These are phyloP conservation scores for Penicillium egyptiacum DNA, from an alignment of 495 filamentous ascomycete genomes.

Conservation along the genomic window DNA sequence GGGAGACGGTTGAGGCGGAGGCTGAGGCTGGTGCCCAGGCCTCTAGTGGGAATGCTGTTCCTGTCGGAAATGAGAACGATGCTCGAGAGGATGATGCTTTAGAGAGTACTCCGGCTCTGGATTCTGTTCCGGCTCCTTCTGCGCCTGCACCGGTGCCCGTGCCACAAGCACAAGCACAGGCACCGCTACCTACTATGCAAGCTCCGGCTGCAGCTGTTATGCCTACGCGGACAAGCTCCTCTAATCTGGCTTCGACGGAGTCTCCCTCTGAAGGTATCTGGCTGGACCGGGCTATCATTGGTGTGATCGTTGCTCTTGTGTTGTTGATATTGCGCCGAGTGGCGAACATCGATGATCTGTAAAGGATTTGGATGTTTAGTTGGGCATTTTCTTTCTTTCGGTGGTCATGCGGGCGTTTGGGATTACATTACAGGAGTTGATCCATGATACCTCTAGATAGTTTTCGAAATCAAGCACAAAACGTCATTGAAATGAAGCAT, in stretches of 20 bases:
- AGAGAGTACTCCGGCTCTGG: neutral
- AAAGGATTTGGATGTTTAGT: neutral
- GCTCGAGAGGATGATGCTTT: neutral
- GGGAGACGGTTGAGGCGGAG: conserved; percentile 47
- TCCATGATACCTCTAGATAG: conserved; percentile 9
- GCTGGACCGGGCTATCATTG: conserved; percentile 59
- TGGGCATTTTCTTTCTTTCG: conserved; percentile 1
- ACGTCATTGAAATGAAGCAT: neutral
- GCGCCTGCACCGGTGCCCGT: conserved; percentile 5
- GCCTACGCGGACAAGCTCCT: conserved; percentile 2
- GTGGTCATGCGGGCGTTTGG: conserved; percentile 1
- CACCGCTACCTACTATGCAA: neutral
- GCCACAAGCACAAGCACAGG: neutral
- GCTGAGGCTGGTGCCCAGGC: conserved; percentile 9
- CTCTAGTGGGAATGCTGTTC: neutral
- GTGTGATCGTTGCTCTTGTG: conserved; percentile 48
- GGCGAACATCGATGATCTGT: conserved; percentile 32
- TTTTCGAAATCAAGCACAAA: conserved; percentile 5
- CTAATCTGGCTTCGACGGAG: neutral
- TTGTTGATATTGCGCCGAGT: conserved; percentile 47
- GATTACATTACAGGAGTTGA: conserved; percentile 2
- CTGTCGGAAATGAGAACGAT: neutral
- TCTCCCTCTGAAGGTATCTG: conserved; percentile 42
- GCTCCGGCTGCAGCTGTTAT: neutral
- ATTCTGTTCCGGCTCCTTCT: neutral